These are phyloP conservation scores for Silene conica DNA, from an alignment of 148 eudicot species.

Conservation along the genomic window DNA sequence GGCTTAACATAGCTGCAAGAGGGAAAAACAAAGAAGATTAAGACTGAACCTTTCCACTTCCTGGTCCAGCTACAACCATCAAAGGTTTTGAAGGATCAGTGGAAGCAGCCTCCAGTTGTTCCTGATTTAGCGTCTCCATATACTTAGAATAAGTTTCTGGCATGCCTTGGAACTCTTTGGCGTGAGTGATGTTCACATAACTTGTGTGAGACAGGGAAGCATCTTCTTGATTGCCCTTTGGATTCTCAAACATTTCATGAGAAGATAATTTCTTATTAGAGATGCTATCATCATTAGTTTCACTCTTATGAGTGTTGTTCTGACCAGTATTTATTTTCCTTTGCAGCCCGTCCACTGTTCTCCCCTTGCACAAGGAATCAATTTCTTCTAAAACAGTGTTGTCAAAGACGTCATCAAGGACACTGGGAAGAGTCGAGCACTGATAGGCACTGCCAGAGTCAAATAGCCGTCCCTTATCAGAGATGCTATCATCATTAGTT, in stretches of 20 bases:
- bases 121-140: conserved; percentile 61
- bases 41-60: conserved; percentile 84
- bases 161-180: conserved; percentile 35
- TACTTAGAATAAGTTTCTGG: conserved; percentile 63
- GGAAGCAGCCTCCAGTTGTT: conserved; percentile 83
- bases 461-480: conserved; percentile 10
- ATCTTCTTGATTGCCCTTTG: conserved; percentile 24
- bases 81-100: conserved; percentile 69
- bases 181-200: conserved; percentile 8
- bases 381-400: conserved; percentile 60
- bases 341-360: conserved; percentile 19
- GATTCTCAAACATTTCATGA: conserved; percentile 26
- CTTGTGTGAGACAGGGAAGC: conserved; percentile 22
- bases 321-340: conserved; percentile 12
- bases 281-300: conserved; percentile 21
- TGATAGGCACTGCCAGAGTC: conserved; percentile 23
- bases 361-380: conserved; percentile 63
- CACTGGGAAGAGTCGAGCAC: conserved; percentile 27
- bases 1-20: neutral
- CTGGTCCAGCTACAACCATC: conserved; percentile 96
- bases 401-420: conserved; percentile 64
- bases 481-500: conserved; percentile 21
- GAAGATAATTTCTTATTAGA: conserved; percentile 17
- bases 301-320: conserved; percentile 20
- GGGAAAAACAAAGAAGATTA: conserved; percentile 8